These are phyloP conservation scores for Wickerhamomyces sydowiorum DNA, from an alignment of 805 yeast genomes.

Conservation along the genomic window DNA sequence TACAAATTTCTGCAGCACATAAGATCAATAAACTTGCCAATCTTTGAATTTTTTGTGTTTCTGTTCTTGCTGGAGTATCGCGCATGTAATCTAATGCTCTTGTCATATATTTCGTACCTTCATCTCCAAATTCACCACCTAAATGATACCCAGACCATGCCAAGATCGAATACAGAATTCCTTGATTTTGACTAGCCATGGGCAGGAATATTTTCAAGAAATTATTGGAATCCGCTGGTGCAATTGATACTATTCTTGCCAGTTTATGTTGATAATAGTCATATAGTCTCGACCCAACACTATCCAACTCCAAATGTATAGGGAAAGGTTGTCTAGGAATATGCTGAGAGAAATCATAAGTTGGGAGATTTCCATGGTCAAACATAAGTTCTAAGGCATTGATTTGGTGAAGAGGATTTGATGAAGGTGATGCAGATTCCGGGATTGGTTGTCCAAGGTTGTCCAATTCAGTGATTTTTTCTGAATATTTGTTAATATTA, in stretches of 20 bases:
- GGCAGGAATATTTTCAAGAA: constrained; percentile 46
- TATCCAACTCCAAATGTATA: constrained; percentile 28
- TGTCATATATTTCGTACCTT: constrained; percentile 43
- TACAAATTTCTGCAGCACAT: constrained; percentile 77
- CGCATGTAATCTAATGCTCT: constrained; percentile 40
- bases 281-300: constrained; percentile 36
- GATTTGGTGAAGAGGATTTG: too few species aligned
- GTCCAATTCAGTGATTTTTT: constrained; percentile 12
- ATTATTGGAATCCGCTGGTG: constrained; percentile 44
- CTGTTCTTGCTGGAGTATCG: constrained; percentile 23
- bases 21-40: constrained; percentile 63
- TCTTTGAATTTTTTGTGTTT: constrained; percentile 27
- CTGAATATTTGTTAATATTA: constrained; percentile 10
- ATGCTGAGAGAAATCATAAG: constrained; percentile 8
- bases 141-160: constrained; percentile 48
- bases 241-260: constrained; percentile 41
- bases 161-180: constrained; percentile 44
- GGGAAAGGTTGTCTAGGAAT: constrained; percentile 17
- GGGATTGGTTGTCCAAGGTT: neutral
- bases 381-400: too few species aligned
- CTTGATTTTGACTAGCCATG: constrained; percentile 43
- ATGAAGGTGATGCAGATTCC: neutral
- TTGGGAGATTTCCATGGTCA: neutral
- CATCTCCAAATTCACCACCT: constrained; percentile 32
- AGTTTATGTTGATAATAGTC: constrained; percentile 45